phyloP scores from a whole-genome alignment of 2,329 filamentous ascomycete genomes.

The Ampelomyces quisqualis region DNA sequence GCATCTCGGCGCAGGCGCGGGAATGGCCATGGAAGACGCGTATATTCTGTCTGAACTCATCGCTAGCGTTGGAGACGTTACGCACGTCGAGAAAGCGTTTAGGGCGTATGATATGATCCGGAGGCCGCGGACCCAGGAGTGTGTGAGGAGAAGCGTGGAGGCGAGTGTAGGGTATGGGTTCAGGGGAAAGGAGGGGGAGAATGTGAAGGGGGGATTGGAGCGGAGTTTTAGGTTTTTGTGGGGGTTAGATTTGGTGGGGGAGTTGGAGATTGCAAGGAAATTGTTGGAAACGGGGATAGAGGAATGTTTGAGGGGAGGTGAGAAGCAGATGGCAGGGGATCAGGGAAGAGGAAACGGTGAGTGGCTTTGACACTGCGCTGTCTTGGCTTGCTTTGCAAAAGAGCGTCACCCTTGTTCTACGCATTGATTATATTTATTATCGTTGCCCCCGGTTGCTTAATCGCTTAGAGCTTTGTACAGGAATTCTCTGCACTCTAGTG shows the following conservation, averaged over 20 bases:
- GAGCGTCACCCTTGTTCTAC: too few relatives aligned
- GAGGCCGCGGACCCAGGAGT: conserved; percentile 41
- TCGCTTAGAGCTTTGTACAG: too few relatives aligned
- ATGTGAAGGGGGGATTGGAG: conserved; percentile 16
- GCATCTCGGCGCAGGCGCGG: conserved; percentile 56
- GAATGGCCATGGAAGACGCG: conserved; percentile 57
- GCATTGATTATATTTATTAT: too few relatives aligned
- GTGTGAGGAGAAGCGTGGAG: conserved; percentile 32
- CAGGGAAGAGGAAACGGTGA: too few relatives aligned
- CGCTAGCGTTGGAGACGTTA: conserved; percentile 4
- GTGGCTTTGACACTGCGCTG: too few relatives aligned
- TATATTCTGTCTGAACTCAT: conserved; percentile 47
- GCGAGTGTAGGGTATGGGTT: conserved; percentile 26
- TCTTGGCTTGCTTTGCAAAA: too few relatives aligned
- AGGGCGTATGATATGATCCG: conserved; percentile 40
- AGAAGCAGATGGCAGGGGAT: conserved; percentile 36
- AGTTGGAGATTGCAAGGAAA: not conserved
- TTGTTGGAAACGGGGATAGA: conserved; percentile 16
- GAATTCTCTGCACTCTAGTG: too few relatives aligned
- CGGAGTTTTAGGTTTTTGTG: conserved; percentile 28
- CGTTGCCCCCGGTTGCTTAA: too few relatives aligned
- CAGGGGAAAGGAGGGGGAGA: conserved; percentile 16
- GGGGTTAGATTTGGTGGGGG: conserved; percentile 30
- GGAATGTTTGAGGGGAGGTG: not conserved
- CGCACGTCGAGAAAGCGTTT: conserved; percentile 37